A percentile compares a stretch with the other conserved stretches of the same genome.
Conservation (phyloP, 768 basidiomycete species). For the Tulasnella sp. region DNA sequence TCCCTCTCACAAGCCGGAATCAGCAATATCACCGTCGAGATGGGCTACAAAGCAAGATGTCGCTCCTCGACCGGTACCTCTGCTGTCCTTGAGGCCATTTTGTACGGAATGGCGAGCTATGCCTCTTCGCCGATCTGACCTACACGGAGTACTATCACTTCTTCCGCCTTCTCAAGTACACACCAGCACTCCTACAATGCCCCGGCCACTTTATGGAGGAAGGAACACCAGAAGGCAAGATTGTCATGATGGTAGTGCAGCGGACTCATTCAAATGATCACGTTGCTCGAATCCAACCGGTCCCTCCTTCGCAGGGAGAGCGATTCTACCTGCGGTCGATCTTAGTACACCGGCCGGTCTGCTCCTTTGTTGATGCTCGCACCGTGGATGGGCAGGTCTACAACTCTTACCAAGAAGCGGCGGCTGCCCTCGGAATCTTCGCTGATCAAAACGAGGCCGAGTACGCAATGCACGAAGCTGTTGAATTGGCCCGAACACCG, state of each 20-base stretch:
- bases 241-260: neutral
- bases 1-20: conserved; percentile 19
- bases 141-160: conserved; percentile 24
- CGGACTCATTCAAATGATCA: neutral
- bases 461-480: conserved; percentile 34
- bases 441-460: conserved; percentile 27
- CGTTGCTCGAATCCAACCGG: neutral
- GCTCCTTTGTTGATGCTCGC: conserved; percentile 26
- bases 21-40: conserved; percentile 27
- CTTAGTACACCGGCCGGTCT: conserved; percentile 21
- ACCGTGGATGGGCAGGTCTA: conserved; percentile 23
- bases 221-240: neutral
- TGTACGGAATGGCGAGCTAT: neutral
- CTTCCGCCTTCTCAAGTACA: conserved; percentile 23
- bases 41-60: conserved; percentile 5
- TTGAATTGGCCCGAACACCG: conserved; percentile 32
- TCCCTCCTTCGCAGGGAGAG: conserved; percentile 30
- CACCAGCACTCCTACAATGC: neutral
- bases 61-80: conserved; percentile 27
- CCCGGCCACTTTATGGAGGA: conserved; percentile 21
- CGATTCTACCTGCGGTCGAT: conserved; percentile 33
- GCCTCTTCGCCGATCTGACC: conserved; percentile 20
- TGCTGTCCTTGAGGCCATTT: conserved; percentile 19
- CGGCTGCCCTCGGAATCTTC: conserved; percentile 26
- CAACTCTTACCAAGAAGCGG: conserved; percentile 27